Evolutionary conservation across 192 early-diverging fungal genomes (phyloP), one percentile per base, ranked within the genome.

Genomic region (Entomortierella chlamydospora): DNA sequence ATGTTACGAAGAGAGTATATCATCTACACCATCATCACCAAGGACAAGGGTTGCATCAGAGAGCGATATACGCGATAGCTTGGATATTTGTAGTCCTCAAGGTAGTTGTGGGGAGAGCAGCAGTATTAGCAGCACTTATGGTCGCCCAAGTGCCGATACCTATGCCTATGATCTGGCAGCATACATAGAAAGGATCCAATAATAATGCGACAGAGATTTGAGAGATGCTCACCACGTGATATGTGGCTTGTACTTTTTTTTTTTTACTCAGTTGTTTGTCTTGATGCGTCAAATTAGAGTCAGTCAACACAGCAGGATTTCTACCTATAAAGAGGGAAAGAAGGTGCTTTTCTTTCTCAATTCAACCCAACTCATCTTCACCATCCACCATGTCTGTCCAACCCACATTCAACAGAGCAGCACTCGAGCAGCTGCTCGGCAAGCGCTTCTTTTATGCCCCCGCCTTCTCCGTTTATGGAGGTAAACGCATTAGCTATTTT

Each of bases 371-470:
- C 61, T 66, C 61, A 29, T 26, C 23, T 30, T 20, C 39, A 20
- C 53, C 59, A 45, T 51, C 17, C n/a, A 68, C 52, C 56, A 73
- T 82, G 70, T 68, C 70, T 57, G 34, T 54, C 49, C 69, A 66
- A 58, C 53, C 66, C 23, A 42, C 65, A 11, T 84, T 84, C 61
- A 84, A 72, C 65, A 64, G 83, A 68, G n/a, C 73, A 15, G 51
- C 79, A 8, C 72, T 84, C 22, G 83, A 84, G 70, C 78, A 84
- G 64, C 28, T 99, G 63, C 86, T 98, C 61, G 81, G 88, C 62
- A 95, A 95, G 86, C 90, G 97, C 30, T 99, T 99, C 91, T 99
- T 99, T 82, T 94, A 90, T 57, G 94, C 98, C 31, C 98, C 96
- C 11, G 91, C 96, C 34, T 99, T 97, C 83, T 85, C 89, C 57